phyloP scores from a whole-genome alignment of 169 alveolate genomes.

The Eimeria zaria region DNA sequence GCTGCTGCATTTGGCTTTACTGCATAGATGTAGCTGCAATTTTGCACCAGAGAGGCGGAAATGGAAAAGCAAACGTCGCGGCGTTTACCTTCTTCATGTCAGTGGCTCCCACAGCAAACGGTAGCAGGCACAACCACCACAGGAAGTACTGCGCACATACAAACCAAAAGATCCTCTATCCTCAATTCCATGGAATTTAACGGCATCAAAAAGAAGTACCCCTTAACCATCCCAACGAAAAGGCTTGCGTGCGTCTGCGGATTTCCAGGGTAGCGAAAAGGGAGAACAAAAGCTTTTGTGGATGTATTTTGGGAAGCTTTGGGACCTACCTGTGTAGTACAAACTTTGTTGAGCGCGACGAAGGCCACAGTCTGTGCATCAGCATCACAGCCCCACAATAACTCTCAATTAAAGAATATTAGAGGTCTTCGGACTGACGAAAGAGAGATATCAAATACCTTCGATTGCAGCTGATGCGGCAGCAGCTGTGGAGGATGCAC shows the following conservation, averaged over 20 bases:
- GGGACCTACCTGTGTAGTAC: constrained; percentile 91
- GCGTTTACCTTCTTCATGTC: constrained; percentile 56
- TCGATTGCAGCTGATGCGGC: no score
- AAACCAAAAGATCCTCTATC: not conserved
- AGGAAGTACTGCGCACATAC: constrained; percentile 84
- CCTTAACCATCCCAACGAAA: not conserved
- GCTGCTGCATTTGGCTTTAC: not conserved
- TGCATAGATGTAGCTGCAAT: not conserved
- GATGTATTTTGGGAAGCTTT: not conserved
- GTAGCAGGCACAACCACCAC: constrained; percentile 85
- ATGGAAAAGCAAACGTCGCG: not conserved
- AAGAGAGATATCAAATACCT: not conserved
- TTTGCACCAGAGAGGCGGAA: not conserved
- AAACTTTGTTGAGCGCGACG: constrained; percentile 98
- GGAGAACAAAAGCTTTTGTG: not conserved
- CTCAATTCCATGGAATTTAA: not conserved
- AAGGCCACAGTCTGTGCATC: constrained; percentile 94
- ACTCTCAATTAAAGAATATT: not conserved
- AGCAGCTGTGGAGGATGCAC: not conserved
- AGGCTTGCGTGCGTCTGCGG: not conserved
- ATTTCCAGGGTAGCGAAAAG: not conserved
- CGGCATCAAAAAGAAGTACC: not conserved
- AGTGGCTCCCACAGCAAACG: constrained; percentile 84
- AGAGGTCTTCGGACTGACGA: not conserved
- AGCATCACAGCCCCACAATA: constrained; percentile 21